A percentile compares a stretch with the other conserved stretches of the same genome.
Conservation (phyloP, 495 filamentous ascomycete species). For the Talaromyces thailandensis region DNA sequence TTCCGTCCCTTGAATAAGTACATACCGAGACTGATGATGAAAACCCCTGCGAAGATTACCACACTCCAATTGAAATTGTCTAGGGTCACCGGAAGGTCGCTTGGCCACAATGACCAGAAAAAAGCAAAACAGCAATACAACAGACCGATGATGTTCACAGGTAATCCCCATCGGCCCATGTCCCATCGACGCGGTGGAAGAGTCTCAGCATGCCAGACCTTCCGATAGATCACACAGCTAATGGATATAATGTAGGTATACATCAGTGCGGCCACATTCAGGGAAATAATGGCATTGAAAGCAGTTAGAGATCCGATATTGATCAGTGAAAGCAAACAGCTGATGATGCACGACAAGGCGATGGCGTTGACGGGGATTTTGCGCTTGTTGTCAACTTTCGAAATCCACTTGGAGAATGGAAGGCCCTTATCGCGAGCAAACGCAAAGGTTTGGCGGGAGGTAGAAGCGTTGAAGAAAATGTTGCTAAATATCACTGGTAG, state of each 20-base stretch:
- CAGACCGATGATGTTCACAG: slow-evolving; percentile 28
- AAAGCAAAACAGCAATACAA: slow-evolving; percentile 19
- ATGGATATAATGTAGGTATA: slow-evolving; percentile 33
- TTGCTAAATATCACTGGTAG: slow-evolving; percentile 31
- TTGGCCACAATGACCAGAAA: slow-evolving; percentile 36
- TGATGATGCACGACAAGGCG: slow-evolving; percentile 21
- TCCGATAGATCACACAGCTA: slow-evolving; percentile 25
- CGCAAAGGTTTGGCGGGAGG: slow-evolving; percentile 37
- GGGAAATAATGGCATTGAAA: slow-evolving; percentile 38
- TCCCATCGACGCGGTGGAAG: slow-evolving; percentile 33
- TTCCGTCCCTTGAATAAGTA: not conserved
- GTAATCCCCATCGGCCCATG: slow-evolving; percentile 24
- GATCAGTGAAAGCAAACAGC: slow-evolving; percentile 27
- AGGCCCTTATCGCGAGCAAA: slow-evolving; percentile 45
- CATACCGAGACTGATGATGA: slow-evolving; percentile 4
- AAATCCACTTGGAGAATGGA: slow-evolving; percentile 25
- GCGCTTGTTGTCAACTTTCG: slow-evolving; percentile 26
- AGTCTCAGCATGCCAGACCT: slow-evolving; percentile 23
- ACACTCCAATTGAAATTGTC: slow-evolving; percentile 41
- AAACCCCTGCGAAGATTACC: slow-evolving; percentile 30
- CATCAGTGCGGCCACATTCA: slow-evolving; percentile 31
- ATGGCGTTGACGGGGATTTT: slow-evolving; percentile 46
- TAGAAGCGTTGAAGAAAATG: slow-evolving; percentile 29
- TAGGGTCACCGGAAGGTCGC: slow-evolving; percentile 19
- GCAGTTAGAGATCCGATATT: slow-evolving; percentile 32